Evolutionary conservation across 148 eudicot genomes (phyloP).

Genomic region (Selenicereus undatus): DNA sequence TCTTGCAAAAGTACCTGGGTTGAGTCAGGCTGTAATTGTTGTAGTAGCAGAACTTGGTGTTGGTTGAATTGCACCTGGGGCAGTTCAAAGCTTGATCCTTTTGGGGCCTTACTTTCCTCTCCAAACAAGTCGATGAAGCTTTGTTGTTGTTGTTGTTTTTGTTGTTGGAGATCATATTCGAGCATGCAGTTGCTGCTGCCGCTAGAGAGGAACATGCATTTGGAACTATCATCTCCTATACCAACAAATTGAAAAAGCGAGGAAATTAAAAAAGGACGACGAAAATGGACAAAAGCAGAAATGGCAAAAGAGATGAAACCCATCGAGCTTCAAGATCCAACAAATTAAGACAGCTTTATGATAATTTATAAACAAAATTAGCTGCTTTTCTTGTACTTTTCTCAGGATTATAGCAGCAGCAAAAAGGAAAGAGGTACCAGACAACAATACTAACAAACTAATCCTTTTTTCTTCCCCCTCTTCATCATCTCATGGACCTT

Average conservation of each 20-base stretch:
- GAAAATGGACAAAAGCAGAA: not conserved
- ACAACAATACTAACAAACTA: slow-evolving; percentile 26
- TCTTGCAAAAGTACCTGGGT: slow-evolving; percentile 85
- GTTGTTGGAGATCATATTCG: not conserved
- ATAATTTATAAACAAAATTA: slow-evolving; percentile 5
- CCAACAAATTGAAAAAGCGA: too few relatives aligned
- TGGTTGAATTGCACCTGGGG: slow-evolving; percentile 72
- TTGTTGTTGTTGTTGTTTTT: not conserved
- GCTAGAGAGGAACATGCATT: slow-evolving; percentile 33
- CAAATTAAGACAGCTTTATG: slow-evolving; percentile 12
- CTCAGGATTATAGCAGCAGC: slow-evolving; percentile 24
- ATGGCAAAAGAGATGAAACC: not conserved
- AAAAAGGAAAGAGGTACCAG: slow-evolving; percentile 13
- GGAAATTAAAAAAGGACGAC: not conserved
- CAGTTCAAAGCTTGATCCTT: slow-evolving; percentile 54
- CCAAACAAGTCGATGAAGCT: slow-evolving; percentile 20
- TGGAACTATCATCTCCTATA: slow-evolving; percentile 43
- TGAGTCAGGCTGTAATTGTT: slow-evolving; percentile 89
- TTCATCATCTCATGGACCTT: too few relatives aligned
- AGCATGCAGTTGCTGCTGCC: not conserved
- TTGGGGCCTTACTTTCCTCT: slow-evolving; percentile 40
- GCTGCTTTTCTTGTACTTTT: slow-evolving; percentile 28
- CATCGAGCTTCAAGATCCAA: slow-evolving; percentile 28
- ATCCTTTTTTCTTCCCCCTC: slow-evolving; percentile 11
- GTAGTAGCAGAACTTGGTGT: slow-evolving; percentile 85